phyloP scores from a whole-genome alignment of 192 early-diverging fungal species.

The Cetraspora pellucida region DNA sequence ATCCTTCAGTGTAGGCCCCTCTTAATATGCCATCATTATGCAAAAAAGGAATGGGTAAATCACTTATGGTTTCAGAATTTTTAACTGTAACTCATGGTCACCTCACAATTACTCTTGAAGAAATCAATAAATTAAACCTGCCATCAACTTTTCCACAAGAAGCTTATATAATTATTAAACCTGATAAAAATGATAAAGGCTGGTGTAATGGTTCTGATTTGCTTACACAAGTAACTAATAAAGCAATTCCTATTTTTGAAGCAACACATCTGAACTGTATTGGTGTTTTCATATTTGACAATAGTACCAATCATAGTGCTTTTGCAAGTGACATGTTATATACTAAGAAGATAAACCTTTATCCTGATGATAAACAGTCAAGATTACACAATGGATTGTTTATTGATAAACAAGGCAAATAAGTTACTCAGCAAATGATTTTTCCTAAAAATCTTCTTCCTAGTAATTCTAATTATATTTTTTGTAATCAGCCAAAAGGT shows the following conservation, averaged over 20 bases:
- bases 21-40: neutral
- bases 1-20: neutral
- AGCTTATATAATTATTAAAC: neutral
- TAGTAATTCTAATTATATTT: neutral
- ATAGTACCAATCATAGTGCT: conserved; percentile 26
- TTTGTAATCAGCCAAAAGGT: neutral
- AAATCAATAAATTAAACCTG: neutral
- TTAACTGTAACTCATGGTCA: neutral
- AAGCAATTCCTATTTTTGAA: conserved; percentile 32
- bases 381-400: conserved; percentile 2
- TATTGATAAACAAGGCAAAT: neutral
- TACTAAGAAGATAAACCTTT: conserved; percentile 32
- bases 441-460: neutral
- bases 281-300: conserved; percentile 24
- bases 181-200: conserved; percentile 5
- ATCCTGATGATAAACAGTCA: conserved; percentile 23
- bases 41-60: conserved; percentile 8
- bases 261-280: conserved; percentile 14
- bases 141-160: neutral
- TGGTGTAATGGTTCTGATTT: conserved; percentile 1
- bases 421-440: neutral
- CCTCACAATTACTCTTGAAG: neutral
- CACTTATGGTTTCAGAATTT: neutral
- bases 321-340: neutral
- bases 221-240: conserved; percentile 16